Conservation (phyloP, 2,329 filamentous ascomycete genomes). For the Geosmithia flava region DNA sequence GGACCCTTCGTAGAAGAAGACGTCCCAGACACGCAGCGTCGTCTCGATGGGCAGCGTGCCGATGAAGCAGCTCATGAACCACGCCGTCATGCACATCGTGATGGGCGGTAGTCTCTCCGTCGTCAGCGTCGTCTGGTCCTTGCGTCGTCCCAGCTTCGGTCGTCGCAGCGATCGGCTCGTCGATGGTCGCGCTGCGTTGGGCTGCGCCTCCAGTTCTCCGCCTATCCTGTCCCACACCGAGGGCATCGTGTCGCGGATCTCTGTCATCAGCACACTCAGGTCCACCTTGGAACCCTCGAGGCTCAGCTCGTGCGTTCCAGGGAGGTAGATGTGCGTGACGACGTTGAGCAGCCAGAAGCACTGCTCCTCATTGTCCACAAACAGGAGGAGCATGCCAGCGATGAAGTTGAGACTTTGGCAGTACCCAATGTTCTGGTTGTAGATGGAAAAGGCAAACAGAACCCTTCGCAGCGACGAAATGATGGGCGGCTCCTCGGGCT, state of each 20-base stretch:
- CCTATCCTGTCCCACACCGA: slow-evolving; percentile 81
- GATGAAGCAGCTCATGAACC: slow-evolving; percentile 98
- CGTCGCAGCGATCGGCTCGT: slow-evolving; percentile 21
- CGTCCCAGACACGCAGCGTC: slow-evolving; percentile 86
- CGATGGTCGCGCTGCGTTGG: slow-evolving; percentile 19
- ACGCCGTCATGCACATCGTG: slow-evolving; percentile 83
- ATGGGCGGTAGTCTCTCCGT: slow-evolving; percentile 66
- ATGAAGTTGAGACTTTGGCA: slow-evolving; percentile 95
- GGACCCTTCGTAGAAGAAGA: slow-evolving; percentile 90
- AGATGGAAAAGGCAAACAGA: slow-evolving; percentile 77
- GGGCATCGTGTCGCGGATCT: slow-evolving; percentile 72
- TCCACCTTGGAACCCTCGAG: slow-evolving; percentile 90
- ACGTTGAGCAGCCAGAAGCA: slow-evolving; percentile 89
- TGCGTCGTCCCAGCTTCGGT: slow-evolving; percentile 21
- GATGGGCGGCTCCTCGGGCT: slow-evolving; percentile 55
- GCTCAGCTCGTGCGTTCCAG: slow-evolving; percentile 82
- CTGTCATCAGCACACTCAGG: slow-evolving; percentile 82
- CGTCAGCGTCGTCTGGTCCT: slow-evolving; percentile 23
- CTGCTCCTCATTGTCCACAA: slow-evolving; percentile 80
- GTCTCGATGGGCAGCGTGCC: slow-evolving; percentile 86
- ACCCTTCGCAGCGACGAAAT: slow-evolving; percentile 75
- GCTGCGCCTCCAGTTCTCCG: slow-evolving; percentile 49
- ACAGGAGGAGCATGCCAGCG: slow-evolving; percentile 77
- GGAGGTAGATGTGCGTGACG: slow-evolving; percentile 77
- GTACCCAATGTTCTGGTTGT: slow-evolving; percentile 87